Evolutionary conservation across 2,329 filamentous ascomycete genomes (phyloP).

Genomic region (Capronia epimyces): DNA sequence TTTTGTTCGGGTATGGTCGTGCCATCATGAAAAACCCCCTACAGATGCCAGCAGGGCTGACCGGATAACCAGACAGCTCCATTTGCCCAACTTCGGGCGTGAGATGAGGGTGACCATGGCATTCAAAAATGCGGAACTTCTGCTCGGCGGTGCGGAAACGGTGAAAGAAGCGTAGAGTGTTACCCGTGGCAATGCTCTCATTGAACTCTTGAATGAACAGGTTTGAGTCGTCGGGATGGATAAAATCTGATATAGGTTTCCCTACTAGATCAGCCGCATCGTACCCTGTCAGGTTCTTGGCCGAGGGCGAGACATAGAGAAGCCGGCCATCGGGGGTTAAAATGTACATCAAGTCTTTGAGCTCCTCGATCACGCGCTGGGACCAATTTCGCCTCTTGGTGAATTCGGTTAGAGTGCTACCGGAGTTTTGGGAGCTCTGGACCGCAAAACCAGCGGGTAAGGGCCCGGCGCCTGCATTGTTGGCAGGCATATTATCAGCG

Average conservation of each 20-base stretch:
- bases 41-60: conserved; percentile 65
- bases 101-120: conserved; percentile 87
- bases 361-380: conserved; percentile 79
- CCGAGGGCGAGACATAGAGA: conserved; percentile 77
- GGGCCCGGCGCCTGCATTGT: conserved; percentile 50
- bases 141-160: conserved; percentile 71
- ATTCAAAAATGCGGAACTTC: conserved; percentile 74
- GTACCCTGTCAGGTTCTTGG: conserved; percentile 70
- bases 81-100: conserved; percentile 53
- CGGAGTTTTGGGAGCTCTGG: conserved; percentile 35
- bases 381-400: conserved; percentile 73
- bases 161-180: conserved; percentile 76
- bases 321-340: conserved; percentile 79
- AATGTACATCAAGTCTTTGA: conserved; percentile 83
- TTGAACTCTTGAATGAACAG: conserved; percentile 85
- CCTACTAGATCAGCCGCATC: conserved; percentile 64
- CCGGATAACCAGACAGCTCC: conserved; percentile 50
- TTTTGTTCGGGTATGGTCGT: conserved; percentile 82
- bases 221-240: conserved; percentile 78
- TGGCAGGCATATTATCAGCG: conserved; percentile 30
- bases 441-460: conserved; percentile 51
- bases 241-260: conserved; percentile 70
- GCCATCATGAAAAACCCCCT: conserved; percentile 92
- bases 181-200: conserved; percentile 77
- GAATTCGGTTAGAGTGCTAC: conserved; percentile 59